phyloP scores from a whole-genome alignment of 176 grass and related monocot genomes.

The Eleusine coracana region DNA sequence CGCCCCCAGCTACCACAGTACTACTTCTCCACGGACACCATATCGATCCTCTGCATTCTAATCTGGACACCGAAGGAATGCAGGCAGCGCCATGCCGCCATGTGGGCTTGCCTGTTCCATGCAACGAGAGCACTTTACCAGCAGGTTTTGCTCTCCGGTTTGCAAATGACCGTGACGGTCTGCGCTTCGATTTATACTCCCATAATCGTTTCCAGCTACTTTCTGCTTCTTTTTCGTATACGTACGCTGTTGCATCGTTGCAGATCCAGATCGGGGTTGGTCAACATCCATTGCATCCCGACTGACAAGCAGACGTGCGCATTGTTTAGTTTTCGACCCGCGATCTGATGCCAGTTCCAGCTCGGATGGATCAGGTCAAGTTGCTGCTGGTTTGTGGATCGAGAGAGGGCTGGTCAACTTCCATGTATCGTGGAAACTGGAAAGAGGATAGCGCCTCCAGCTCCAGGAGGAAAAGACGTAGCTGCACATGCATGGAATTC shows the following conservation, averaged over 20 bases:
- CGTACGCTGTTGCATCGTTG: no score
- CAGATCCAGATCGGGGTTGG: neutral
- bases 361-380: neutral
- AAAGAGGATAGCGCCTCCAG: neutral
- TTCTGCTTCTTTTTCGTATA: no score
- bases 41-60: no score
- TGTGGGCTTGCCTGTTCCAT: no score
- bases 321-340: neutral
- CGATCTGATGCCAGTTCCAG: neutral
- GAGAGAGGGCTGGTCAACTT: conserved; percentile 9
- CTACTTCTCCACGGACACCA: neutral
- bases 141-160: no score
- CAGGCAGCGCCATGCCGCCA: no score
- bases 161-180: no score
- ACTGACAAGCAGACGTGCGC: neutral
- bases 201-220: no score
- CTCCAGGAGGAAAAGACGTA: neutral
- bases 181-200: no score
- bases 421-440: neutral
- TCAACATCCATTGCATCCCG: neutral
- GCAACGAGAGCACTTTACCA: no score
- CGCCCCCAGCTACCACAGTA: neutral
- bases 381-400: conserved; percentile 13
- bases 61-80: no score
- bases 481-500: neutral